These are phyloP conservation scores for Austroboletus olivaceoglutinosus DNA, from an alignment of 1,284 basidiomycete species.

Conservation along the genomic window DNA sequence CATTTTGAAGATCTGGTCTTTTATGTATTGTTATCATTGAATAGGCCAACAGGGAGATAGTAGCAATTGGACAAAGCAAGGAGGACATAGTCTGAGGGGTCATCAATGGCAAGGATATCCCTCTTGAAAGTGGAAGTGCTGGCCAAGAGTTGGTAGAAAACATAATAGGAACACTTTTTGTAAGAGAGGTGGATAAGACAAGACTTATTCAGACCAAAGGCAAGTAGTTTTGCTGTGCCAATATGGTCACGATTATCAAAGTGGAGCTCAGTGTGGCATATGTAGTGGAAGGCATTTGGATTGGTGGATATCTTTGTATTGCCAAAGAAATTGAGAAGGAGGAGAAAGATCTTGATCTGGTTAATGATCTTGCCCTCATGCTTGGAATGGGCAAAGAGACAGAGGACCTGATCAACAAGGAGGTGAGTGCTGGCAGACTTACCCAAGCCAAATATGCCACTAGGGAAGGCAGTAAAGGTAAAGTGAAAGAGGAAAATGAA, in stretches of 20 bases:
- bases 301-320: slow-evolving; percentile 87
- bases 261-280: slow-evolving; percentile 88
- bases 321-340: slow-evolving; percentile 85
- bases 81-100: slow-evolving; percentile 80
- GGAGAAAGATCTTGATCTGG: slow-evolving; percentile 75
- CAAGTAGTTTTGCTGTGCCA: slow-evolving; percentile 75
- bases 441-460: slow-evolving; percentile 88
- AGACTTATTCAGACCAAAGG: slow-evolving; percentile 87
- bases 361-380: slow-evolving; percentile 73
- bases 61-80: slow-evolving; percentile 85
- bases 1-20: slow-evolving; percentile 76
- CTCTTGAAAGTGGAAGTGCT: slow-evolving; percentile 80
- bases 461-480: slow-evolving; percentile 35
- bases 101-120: slow-evolving; percentile 73
- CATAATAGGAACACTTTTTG: slow-evolving; percentile 91
- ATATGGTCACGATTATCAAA: slow-evolving; percentile 80
- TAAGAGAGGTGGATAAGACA: slow-evolving; percentile 71
- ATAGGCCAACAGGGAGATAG: slow-evolving; percentile 80
- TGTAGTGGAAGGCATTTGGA: slow-evolving; percentile 86
- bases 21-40: slow-evolving; percentile 83
- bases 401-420: slow-evolving; percentile 77
- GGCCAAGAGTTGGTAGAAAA: slow-evolving; percentile 93
- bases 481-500: slow-evolving; percentile 4
- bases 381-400: slow-evolving; percentile 76
- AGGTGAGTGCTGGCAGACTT: slow-evolving; percentile 78